Evolutionary conservation across 2,329 filamentous ascomycete genomes (phyloP), one percentile per base, ranked within the genome.

Genomic region (Exophiala lecanii-corni): DNA sequence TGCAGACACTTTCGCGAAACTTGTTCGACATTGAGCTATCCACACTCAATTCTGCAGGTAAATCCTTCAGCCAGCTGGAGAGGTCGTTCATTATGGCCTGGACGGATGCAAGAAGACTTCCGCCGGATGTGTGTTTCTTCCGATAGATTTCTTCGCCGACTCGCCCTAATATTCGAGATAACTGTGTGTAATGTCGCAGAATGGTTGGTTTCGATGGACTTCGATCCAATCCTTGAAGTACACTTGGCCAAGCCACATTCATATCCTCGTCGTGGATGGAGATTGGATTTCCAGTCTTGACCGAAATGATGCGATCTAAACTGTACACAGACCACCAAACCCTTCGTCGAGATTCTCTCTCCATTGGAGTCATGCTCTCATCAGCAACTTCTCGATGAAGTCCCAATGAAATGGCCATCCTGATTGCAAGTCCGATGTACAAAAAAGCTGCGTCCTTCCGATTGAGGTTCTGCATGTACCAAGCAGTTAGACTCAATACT

Each of bases 261-360:
- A 77, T 74, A 49, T 76, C 74, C 47, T 75, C 71, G 51, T 77
- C 75, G 4, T 73, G 65, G 17, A 78, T 74, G 1, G 74, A 72
- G 21, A 77, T 65, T 1, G 74, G 74, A 49, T 76, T 74, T 5
- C 74, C 74, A 1, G 71, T 73, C 48, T 76, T 78, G 44, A 74
- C 71, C 2, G 69, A 72, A 1, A 76, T 59, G 19, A 78, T 69
- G 10, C 66, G 63, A 55, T 77, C 74, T 26, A 78, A 60, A 50
- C 72, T 75, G 54, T 78, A 78, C 1, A 76, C 68, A 21, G 70
- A 75, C 74, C 74, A 78, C 74, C 74, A 78, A 3, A 74, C 65
- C 5, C 73, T 66, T 5, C 75, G 67, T 6, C 74, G 66, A 43
- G 70, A 71, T 47, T 78, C 74, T 25, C 68, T 62, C 9, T 65